phyloP scores from a whole-genome alignment of 805 yeast species.

The Yarrowia sp. region DNA sequence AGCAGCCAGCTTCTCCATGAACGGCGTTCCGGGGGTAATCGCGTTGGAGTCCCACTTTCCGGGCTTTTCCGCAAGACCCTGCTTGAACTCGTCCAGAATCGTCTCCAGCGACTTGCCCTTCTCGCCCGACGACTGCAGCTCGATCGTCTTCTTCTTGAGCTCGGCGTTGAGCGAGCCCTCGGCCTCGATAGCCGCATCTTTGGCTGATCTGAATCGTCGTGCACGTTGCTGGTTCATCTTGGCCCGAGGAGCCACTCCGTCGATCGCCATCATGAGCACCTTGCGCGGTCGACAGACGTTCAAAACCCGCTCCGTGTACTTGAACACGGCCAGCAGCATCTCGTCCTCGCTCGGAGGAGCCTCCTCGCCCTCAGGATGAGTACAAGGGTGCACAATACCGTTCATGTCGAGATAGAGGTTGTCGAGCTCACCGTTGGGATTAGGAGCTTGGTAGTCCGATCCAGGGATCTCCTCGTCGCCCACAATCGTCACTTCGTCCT shows the following conservation, averaged over 20 bases:
- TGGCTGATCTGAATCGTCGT: slow-evolving; percentile 87
- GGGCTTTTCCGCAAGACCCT: slow-evolving; percentile 53
- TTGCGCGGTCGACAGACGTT: slow-evolving; percentile 95
- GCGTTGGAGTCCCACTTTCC: slow-evolving; percentile 93
- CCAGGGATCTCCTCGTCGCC: slow-evolving; percentile 61
- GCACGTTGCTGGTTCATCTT: slow-evolving; percentile 97
- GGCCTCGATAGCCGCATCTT: slow-evolving; percentile 73
- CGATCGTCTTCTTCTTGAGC: background rate
- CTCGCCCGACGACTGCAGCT: slow-evolving; percentile 49
- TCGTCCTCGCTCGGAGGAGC: slow-evolving; percentile 97
- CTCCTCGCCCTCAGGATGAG: slow-evolving; percentile 95
- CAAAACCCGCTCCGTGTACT: slow-evolving; percentile 86
- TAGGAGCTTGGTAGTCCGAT: slow-evolving; percentile 65
- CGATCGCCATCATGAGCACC: slow-evolving; percentile 90
- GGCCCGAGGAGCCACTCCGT: slow-evolving; percentile 98
- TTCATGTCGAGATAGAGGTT: slow-evolving; percentile 95
- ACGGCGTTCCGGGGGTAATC: slow-evolving; percentile 98
- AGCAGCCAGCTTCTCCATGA: slow-evolving; percentile 84
- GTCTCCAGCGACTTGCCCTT: slow-evolving; percentile 66
- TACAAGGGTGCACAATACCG: slow-evolving; percentile 98
- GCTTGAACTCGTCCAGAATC: slow-evolving; percentile 75
- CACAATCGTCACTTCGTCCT: slow-evolving; percentile 55
- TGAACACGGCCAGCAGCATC: slow-evolving; percentile 90
- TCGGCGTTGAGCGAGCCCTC: slow-evolving; percentile 42
- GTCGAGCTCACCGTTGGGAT: slow-evolving; percentile 95